Evolutionary conservation across 805 yeast genomes (phyloP), one percentile per base, ranked within the genome.

Genomic region (Wickerhamomyces rabaulensis): DNA sequence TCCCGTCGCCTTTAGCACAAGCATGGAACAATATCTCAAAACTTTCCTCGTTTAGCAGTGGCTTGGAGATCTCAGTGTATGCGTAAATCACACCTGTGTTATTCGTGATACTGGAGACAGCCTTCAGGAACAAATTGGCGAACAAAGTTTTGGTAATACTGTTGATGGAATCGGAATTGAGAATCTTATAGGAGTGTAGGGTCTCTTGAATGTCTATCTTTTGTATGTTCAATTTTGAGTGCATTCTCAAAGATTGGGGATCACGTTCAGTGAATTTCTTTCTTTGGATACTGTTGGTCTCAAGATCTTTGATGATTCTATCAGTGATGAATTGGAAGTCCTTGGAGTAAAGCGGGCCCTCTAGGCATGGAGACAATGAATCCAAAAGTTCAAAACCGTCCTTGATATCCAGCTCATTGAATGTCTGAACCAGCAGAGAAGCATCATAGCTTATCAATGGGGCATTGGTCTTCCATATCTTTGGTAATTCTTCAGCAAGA

Each of bases 1-100:
- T 40, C 23, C 47, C 51, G 20, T 47, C 36, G 9, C 59, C 57
- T 20, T 53, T 46, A 5, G 54, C 48, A 33, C 54, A 47, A 6
- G 50, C 44, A 36, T 48, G 54, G 7, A 55, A 41, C 17, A 57
- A 9, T 6, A 52, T 49, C 16, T 48, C 47, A 29, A 35, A 50
- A 3, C 52, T 39, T 6, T 41, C 38, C 1, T 33, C 9, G 29
- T 50, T 45, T 6, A 49, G 15, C 4, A 35, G 10, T 2, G 22
- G 7, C 1, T 23, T 8, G 3, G 52, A 56, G 4, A 53, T 16
- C 9, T 40, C 40, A 6, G 52, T 42, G 27, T 54, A 56, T 2
- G 43, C 44, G 27, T 48, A 52, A 4, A 56, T 38, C 8, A 54
- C 47, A 15, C 62, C 62, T 1, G 58, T 53, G 2, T 42, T 42